Evolutionary conservation across 1,284 basidiomycete species (phyloP).

Genomic region (Tilletia indica): DNA sequence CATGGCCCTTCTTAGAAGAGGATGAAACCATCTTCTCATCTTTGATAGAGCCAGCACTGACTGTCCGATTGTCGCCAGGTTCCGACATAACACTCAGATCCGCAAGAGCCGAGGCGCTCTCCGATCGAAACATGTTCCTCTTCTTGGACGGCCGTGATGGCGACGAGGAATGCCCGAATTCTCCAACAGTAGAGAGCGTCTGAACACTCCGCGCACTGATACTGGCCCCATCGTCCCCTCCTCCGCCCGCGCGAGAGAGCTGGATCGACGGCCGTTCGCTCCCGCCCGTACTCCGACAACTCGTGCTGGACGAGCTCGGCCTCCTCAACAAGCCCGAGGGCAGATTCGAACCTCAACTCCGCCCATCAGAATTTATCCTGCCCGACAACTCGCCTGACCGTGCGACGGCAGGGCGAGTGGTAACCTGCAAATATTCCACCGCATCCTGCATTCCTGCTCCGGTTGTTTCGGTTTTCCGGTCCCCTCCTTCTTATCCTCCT

Average conservation of each 20-base stretch:
- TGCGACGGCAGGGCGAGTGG: background rate
- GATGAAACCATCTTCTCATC: background rate
- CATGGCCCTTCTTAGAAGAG: background rate
- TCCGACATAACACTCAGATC: background rate
- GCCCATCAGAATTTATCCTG: background rate
- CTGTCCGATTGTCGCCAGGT: background rate
- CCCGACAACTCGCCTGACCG: background rate
- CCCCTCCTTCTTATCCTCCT: background rate
- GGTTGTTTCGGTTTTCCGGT: background rate
- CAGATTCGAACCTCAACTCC: background rate
- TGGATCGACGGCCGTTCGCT: slow-evolving; percentile 1
- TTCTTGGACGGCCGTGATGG: no score
- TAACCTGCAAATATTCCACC: background rate
- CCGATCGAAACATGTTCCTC: background rate
- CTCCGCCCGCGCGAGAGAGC: background rate
- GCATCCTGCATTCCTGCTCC: background rate
- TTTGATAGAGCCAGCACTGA: background rate
- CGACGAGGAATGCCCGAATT: no score
- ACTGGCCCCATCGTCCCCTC: background rate
- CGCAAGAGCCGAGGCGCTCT: background rate
- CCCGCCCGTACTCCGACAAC: slow-evolving; percentile 1
- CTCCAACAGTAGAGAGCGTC: no score
- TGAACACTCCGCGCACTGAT: background rate
- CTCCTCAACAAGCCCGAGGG: background rate
- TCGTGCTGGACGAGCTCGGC: background rate